Percentiles rank a stretch among this genome's conserved stretches.
phyloP scores from a whole-genome alignment of 2,329 filamentous ascomycete genomes.

The Proliferodiscus dingleyae region DNA sequence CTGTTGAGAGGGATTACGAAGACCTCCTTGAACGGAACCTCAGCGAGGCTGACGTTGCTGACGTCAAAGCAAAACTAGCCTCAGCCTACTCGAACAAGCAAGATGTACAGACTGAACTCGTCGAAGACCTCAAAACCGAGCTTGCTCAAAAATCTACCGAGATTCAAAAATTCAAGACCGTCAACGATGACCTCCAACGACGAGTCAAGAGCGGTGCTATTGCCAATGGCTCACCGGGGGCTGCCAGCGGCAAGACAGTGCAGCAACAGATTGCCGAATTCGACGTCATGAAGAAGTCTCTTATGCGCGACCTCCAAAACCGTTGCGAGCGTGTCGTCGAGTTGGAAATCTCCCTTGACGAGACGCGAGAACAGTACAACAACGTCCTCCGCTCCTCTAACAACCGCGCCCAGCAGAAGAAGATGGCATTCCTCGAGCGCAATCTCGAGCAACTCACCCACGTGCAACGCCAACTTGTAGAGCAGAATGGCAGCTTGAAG shows the following conservation, averaged over 20 bases:
- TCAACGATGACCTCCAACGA: slow-evolving; percentile 75
- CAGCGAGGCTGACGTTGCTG: slow-evolving; percentile 71
- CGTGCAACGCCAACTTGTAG: slow-evolving; percentile 93
- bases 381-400: slow-evolving; percentile 95
- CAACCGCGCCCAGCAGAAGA: slow-evolving; percentile 98
- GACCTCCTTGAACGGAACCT: slow-evolving; percentile 76
- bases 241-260: slow-evolving; percentile 80
- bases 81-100: slow-evolving; percentile 72
- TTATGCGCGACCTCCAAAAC: slow-evolving; percentile 98
- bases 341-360: slow-evolving; percentile 94
- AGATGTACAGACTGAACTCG: slow-evolving; percentile 66
- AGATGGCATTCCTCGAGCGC: slow-evolving; percentile 98
- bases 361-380: slow-evolving; percentile 98
- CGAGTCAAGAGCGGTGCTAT: slow-evolving; percentile 61
- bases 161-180: slow-evolving; percentile 71
- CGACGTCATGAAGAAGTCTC: slow-evolving; percentile 98
- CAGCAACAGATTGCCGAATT: slow-evolving; percentile 99
- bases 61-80: slow-evolving; percentile 75
- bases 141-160: slow-evolving; percentile 74
- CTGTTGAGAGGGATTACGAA: slow-evolving; percentile 79
- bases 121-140: slow-evolving; percentile 72
- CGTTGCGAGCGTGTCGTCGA: slow-evolving; percentile 97
- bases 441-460: slow-evolving; percentile 97
- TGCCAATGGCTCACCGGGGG: slow-evolving; percentile 54
- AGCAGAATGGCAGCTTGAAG: slow-evolving; percentile 95